phyloP scores from a whole-genome alignment of 1,284 basidiomycete genomes.

The Exobasidium cylindrosporum region DNA sequence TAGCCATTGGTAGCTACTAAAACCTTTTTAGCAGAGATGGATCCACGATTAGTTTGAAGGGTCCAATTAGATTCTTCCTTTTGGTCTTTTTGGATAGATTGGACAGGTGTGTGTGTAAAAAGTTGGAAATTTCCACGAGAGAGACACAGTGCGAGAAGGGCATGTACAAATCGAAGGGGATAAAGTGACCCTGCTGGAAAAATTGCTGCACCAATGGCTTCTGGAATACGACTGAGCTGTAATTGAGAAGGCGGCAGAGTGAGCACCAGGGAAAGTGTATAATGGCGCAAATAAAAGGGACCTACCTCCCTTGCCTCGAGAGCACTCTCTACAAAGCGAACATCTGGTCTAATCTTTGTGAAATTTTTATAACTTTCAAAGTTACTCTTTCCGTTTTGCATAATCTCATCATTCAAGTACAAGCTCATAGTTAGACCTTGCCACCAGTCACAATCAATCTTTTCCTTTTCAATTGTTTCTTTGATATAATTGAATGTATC shows the following conservation, averaged over 20 bases:
- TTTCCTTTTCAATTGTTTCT: not conserved
- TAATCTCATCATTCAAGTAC: not conserved
- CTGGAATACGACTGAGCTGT: constrained; percentile 4
- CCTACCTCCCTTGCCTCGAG: constrained; percentile 3
- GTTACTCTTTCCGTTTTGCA: not conserved
- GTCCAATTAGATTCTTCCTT: not conserved
- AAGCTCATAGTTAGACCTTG: constrained; percentile 8
- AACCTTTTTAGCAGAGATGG: constrained; percentile 2
- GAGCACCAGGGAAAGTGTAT: not conserved
- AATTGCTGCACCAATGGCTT: constrained; percentile 2
- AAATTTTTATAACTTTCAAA: constrained; percentile 5
- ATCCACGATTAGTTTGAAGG: constrained; percentile 6
- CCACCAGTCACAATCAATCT: constrained; percentile 17
- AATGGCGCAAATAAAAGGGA: not conserved
- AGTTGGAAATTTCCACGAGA: constrained; percentile 5
- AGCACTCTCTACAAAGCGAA: constrained; percentile 9
- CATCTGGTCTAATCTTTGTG: constrained; percentile 7
- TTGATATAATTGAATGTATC: constrained; percentile 15
- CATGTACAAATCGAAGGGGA: constrained; percentile 14
- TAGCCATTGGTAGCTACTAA: constrained; percentile 19
- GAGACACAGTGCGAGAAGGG: constrained; percentile 6
- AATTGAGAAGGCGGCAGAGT: not conserved
- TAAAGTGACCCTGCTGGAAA: constrained; percentile 11
- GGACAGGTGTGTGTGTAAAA: constrained; percentile 14
- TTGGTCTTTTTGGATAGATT: not conserved